Conservation (phyloP, 805 yeast species). For the Wickerhamiella sergipiensis region DNA sequence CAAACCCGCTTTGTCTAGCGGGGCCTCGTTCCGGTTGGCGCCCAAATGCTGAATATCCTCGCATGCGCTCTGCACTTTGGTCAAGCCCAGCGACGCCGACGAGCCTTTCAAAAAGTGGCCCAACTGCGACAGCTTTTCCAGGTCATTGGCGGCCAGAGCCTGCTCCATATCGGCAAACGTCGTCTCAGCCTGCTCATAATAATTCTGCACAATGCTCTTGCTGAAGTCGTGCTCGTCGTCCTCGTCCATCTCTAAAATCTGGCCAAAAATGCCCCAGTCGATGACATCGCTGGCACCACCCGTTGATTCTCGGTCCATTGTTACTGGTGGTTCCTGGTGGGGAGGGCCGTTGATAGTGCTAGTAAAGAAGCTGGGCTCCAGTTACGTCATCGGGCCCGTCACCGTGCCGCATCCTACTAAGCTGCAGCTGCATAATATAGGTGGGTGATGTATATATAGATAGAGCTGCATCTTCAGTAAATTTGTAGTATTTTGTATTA, state of each 20-base stretch:
- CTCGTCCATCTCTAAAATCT: conserved; percentile 88
- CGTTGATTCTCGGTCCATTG: background rate
- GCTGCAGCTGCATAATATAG: background rate
- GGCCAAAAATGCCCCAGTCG: conserved; percentile 80
- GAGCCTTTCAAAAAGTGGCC: conserved; percentile 95
- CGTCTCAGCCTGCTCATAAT: conserved; percentile 75
- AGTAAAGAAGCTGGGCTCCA: background rate
- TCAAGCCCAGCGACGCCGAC: conserved; percentile 84
- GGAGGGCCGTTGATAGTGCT: background rate
- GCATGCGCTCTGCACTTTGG: conserved; percentile 71
- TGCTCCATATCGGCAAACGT: conserved; percentile 62
- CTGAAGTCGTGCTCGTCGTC: conserved; percentile 73
- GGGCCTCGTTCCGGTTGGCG: conserved; percentile 27
- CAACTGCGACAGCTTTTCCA: conserved; percentile 50
- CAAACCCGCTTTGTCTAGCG: conserved; percentile 19
- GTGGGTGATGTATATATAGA: too few species aligned
- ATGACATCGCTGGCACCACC: conserved; percentile 39
- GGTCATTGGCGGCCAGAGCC: conserved; percentile 29
- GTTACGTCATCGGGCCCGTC: background rate
- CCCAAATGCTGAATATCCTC: conserved; percentile 91
- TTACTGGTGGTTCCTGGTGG: background rate
- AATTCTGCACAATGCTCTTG: conserved; percentile 60
- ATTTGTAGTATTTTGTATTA: too few species aligned
- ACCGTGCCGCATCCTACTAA: background rate
- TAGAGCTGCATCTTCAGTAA: too few species aligned